These are phyloP conservation scores for Aegilops speltoides DNA, from an alignment of 176 grass and related monocot species.

Conservation along the genomic window DNA sequence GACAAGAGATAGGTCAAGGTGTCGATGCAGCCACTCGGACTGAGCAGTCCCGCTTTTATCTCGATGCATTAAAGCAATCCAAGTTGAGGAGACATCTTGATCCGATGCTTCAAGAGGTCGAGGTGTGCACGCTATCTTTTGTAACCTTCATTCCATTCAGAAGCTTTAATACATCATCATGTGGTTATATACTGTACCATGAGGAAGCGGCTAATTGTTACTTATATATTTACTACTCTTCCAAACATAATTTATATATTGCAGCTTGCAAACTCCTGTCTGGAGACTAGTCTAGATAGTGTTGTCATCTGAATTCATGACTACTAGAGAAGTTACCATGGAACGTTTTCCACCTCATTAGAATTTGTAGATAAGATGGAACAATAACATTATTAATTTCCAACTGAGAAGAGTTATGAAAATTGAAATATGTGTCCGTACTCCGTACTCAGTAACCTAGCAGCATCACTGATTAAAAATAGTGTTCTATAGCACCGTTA, in stretches of 20 bases:
- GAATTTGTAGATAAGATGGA: not conserved
- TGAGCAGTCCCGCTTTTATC: not conserved
- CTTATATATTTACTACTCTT: not conserved
- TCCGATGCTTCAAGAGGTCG: not conserved
- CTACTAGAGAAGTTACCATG: not conserved
- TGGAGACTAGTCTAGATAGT: not conserved
- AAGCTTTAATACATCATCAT: not conserved
- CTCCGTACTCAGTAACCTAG: not conserved
- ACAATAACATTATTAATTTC: not conserved
- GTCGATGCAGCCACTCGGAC: not conserved
- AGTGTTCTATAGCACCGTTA: no score
- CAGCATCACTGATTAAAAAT: not conserved
- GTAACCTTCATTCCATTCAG: not conserved
- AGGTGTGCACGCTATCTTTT: not conserved
- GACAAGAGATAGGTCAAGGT: not conserved
- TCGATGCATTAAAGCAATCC: not conserved
- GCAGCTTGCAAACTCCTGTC: not conserved
- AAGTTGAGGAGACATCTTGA: not conserved
- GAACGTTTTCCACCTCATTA: not conserved
- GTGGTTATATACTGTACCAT: not conserved
- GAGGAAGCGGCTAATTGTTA: not conserved
- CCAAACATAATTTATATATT: not conserved
- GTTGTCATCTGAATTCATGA: not conserved
- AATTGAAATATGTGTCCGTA: not conserved
- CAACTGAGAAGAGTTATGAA: not conserved